Conservation (phyloP, 1,284 basidiomycete genomes). For the Grifola frondosa region DNA sequence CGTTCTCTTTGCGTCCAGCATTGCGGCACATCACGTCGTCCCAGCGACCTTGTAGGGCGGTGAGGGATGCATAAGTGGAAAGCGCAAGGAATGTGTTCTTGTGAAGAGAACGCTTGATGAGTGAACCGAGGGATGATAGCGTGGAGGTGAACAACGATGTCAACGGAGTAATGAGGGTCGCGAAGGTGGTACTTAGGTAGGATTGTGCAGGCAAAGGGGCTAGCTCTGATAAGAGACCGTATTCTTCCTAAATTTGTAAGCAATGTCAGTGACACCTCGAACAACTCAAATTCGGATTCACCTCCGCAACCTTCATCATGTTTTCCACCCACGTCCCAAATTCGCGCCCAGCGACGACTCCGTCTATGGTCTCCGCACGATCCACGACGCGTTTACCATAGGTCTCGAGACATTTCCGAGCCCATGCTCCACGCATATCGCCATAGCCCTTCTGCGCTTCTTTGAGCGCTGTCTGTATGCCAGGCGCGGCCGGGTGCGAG, state of each 20-base stretch:
- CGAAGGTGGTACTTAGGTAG: constrained; percentile 54
- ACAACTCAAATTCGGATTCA: no score
- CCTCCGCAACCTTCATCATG: constrained; percentile 62
- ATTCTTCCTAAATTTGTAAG: constrained; percentile 49
- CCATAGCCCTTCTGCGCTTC: constrained; percentile 80
- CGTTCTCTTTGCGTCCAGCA: constrained; percentile 53
- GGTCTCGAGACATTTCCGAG: constrained; percentile 65
- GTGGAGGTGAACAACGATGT: constrained; percentile 61
- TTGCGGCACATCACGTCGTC: constrained; percentile 59
- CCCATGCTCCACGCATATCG: constrained; percentile 80
- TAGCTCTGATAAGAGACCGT: constrained; percentile 59
- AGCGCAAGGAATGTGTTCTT: constrained; percentile 83
- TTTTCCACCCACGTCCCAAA: constrained; percentile 67
- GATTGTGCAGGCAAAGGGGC: constrained; percentile 52
- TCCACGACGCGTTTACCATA: constrained; percentile 68
- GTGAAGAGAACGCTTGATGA: constrained; percentile 81
- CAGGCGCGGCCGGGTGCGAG: constrained; percentile 68
- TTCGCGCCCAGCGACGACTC: constrained; percentile 61
- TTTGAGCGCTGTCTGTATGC: constrained; percentile 61
- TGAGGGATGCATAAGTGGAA: constrained; percentile 58
- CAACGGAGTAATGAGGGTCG: constrained; percentile 61
- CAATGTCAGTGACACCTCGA: constrained; percentile 2
- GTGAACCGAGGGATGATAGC: constrained; percentile 58
- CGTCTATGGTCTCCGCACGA: constrained; percentile 62
- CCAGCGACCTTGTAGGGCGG: constrained; percentile 58